These are phyloP conservation scores for Acanthamoeba royreba DNA, from an alignment of 208 protist species.

Conservation along the genomic window DNA sequence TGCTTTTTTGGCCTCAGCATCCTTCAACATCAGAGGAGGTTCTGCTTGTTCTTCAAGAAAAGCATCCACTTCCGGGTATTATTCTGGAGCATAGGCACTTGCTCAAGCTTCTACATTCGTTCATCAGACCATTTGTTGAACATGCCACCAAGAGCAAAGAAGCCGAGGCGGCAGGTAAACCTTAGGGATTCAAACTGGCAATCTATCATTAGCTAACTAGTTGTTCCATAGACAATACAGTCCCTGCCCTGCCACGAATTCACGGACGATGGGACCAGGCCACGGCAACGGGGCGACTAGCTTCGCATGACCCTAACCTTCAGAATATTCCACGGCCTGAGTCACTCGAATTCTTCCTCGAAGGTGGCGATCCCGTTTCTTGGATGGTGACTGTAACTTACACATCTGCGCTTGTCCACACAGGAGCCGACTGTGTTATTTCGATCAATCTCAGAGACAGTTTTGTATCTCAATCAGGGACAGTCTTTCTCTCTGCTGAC, in stretches of 20 bases:
- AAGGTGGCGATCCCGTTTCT: neutral
- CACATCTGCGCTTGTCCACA: no score
- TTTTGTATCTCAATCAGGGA: neutral
- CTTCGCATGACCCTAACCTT: slow-evolving; percentile 31
- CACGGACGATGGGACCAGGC: neutral
- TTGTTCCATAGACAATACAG: neutral
- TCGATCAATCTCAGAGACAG: neutral
- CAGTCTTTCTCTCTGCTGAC: slow-evolving; percentile 20
- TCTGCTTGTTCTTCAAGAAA: neutral
- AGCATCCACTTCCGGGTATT: slow-evolving; percentile 7
- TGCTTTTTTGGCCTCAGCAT: neutral
- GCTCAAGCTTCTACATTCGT: neutral
- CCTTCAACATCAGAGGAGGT: neutral
- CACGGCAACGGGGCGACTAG: slow-evolving; percentile 23
- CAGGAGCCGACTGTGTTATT: neutral
- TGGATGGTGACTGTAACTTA: no score
- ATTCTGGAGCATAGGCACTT: slow-evolving; percentile 42
- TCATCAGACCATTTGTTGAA: neutral
- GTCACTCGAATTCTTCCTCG: neutral
- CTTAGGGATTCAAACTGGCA: no score
- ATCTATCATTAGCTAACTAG: no score
- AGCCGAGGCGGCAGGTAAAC: neutral
- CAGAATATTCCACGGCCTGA: slow-evolving; percentile 29
- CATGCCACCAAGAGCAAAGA: neutral
- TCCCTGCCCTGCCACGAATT: neutral